Evolutionary conservation across 75 land plant genomes (phyloP), one percentile per base, ranked within the genome.

Genomic region (Pinus tabuliformis): DNA sequence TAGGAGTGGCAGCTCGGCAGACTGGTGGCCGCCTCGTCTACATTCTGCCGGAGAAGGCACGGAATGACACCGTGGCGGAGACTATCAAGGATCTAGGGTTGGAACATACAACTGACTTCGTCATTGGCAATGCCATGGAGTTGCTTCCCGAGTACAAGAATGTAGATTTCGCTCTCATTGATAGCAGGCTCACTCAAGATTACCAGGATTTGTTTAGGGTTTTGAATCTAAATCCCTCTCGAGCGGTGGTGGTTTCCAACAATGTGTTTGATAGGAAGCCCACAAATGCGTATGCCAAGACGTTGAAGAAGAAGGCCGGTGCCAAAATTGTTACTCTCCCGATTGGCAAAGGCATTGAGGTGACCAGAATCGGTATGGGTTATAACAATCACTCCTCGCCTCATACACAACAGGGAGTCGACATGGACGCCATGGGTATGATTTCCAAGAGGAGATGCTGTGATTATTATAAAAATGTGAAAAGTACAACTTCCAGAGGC

Each of bases 211-310:
- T 90, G 24, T 56, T 92, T 20, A 76, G 76, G 75, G 24, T 49
- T 6, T 79, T 87, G 11, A 80, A 78, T 56, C 24, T 90, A 64
- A 76, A 91, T 65, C 63, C 63, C n/a, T 57, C 84, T 0, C 81
- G 94, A 3, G 92, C 90, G 6, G 90, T 89, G n/a, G 86, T 89
- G 52, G 76, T 91, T 12, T 89, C 88, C 3, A 85, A 85, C 68
- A 89, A 91, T 63, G 82, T 86, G 2, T 73, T 24, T 1, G 83
- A 78, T 54, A 78, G 80, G 54, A 74, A 76, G 52, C 62, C 8
- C 18, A 70, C 18, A 59, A 74, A 26, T 58, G 76, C 79, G 8
- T 68, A 82, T 36, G 70, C 72, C 16, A 65, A 37, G 28, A 73
- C 37, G 4, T 36, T 87, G 21, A 74, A 80, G 76, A 78, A 70